A percentile compares a stretch with the other conserved stretches of the same genome.
Evolutionary conservation across 495 filamentous ascomycete genomes (phyloP).

Genomic region (Lasiosphaeriaceae sp.): DNA sequence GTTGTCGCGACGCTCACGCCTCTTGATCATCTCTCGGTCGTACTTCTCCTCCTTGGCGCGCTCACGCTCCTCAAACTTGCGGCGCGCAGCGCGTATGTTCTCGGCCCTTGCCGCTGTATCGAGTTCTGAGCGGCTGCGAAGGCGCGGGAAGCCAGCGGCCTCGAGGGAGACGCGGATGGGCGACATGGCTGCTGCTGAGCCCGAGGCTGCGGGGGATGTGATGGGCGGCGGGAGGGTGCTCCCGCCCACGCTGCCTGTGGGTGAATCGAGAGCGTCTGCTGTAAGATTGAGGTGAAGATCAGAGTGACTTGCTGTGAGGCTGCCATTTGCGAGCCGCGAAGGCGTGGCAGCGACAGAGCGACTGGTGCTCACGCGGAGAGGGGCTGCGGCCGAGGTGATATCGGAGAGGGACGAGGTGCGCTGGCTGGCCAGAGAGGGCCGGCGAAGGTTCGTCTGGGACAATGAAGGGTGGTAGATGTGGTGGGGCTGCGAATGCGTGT

Average conservation of each 20-base stretch:
- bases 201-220: slow-evolving; percentile 18
- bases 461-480: background rate
- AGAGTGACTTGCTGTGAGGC: slow-evolving; percentile 34
- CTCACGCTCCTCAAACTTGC: slow-evolving; percentile 52
- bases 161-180: slow-evolving; percentile 51
- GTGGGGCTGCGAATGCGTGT: slow-evolving; percentile 3
- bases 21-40: slow-evolving; percentile 51
- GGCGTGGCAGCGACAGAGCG: slow-evolving; percentile 28
- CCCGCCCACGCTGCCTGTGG: slow-evolving; percentile 20
- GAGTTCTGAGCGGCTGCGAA: slow-evolving; percentile 50
- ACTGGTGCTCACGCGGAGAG: slow-evolving; percentile 42
- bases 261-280: slow-evolving; percentile 30
- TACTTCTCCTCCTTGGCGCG: slow-evolving; percentile 53
- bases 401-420: slow-evolving; percentile 41
- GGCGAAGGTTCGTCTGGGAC: slow-evolving; percentile 25
- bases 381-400: slow-evolving; percentile 26
- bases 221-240: slow-evolving; percentile 9
- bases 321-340: slow-evolving; percentile 37
- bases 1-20: slow-evolving; percentile 44
- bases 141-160: slow-evolving; percentile 41
- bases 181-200: slow-evolving; percentile 36
- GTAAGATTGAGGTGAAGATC: slow-evolving; percentile 33
- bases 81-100: slow-evolving; percentile 47
- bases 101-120: slow-evolving; percentile 43
- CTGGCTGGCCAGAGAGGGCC: slow-evolving; percentile 38